Base-by-base conservation (phyloP, 768 basidiomycete genomes). In the Tubosaeta sp. region DNA sequence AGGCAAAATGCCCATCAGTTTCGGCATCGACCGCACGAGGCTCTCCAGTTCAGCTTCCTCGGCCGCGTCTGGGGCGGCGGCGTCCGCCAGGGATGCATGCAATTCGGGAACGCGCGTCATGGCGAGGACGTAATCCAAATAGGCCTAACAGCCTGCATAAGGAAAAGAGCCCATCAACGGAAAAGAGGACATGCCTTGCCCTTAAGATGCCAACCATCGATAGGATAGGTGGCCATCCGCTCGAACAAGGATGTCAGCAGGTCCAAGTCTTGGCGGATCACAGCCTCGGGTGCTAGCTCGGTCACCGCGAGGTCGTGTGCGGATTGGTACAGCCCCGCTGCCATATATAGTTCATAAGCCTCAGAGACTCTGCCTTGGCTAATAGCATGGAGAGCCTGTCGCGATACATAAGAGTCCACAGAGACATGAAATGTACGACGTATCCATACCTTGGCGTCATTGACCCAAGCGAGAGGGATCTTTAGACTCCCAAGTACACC, bases 261-360 rank as follows among this genome's bases (percentile, higher is more conserved):
- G 3, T 76, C 79, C 8, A 76, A 57, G 58, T 78, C 76, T 38
- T 74, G 65, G 19, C 72, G 58, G 27, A 97, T 76, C 48, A 96
- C 75, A 0, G 87, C 90, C 56, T 97, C 95, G 1, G 92, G 90
- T 6, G 88, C 90, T 8, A 99, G 79, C 53, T 94, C 85, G n/a
- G 76, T 69, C 27, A 94, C 76, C n/a, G 90, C 89, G 38, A 98
- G 74, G 43, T 83, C 80, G 63, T 96, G 94, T 1, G 95, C 94
- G 5, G 80, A 70, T 51, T 84, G 77, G 55, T 82, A 86, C 30
- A 83, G 65, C 18, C 82, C 81, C 2, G 91, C 91, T 24, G 80
- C 65, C 44, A 90, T 70, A 64, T 88, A 88, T 22, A 86, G 71
- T 41, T 90, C 80, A 64, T 90, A 96, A 16, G 91, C 92, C 1